phyloP scores from a whole-genome alignment of 192 early-diverging fungal species.

The Podila horticola region DNA sequence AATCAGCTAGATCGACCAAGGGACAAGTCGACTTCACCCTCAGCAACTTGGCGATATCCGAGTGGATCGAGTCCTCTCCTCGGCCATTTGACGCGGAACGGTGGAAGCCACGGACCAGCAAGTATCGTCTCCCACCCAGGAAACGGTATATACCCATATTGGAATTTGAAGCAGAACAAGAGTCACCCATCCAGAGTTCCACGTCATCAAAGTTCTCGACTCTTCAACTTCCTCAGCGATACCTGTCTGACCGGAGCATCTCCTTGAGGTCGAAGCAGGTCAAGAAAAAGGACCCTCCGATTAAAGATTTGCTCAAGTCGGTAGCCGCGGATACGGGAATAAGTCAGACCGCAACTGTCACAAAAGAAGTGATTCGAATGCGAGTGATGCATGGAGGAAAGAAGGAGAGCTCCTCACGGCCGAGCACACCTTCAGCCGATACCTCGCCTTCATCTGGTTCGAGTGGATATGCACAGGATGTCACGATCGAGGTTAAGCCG shows the following conservation, averaged over 20 bases:
- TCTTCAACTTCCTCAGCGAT: conserved; percentile 26
- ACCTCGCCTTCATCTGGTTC: not conserved
- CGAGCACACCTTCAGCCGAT: conserved; percentile 7
- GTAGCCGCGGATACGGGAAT: not conserved
- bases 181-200: conserved; percentile 15
- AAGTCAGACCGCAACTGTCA: not conserved
- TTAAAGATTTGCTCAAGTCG: not conserved
- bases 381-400: conserved; percentile 22
- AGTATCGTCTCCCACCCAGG: conserved; percentile 29
- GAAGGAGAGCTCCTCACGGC: conserved; percentile 10
- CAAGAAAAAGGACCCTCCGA: conserved; percentile 13
- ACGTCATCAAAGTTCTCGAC: conserved; percentile 29
- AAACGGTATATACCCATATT: conserved; percentile 41
- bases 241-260: conserved; percentile 26
- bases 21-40: conserved; percentile 43
- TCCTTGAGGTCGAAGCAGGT: conserved; percentile 16
- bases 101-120: conserved; percentile 7
- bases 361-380: conserved; percentile 41
- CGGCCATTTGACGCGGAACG: conserved; percentile 9
- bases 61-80: conserved; percentile 34
- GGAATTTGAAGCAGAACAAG: conserved; percentile 36
- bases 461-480: conserved; percentile 35
- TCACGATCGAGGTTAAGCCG: conserved; percentile 59
- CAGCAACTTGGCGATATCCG: conserved; percentile 27
- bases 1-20: conserved; percentile 25